Conservation (phyloP, 345 rosid genomes). For the Pistacia vera region DNA sequence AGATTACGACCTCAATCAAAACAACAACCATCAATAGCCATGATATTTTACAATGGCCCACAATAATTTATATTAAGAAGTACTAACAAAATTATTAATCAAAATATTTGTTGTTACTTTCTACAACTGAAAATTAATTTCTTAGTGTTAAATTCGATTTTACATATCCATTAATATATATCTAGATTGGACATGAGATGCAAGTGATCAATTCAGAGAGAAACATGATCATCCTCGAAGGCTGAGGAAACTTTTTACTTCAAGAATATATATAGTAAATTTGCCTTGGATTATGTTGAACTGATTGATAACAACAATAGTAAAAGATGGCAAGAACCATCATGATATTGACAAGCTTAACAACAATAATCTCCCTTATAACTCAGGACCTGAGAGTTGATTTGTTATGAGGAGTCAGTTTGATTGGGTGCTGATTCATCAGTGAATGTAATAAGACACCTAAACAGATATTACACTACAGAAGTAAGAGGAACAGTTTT, state of each 20-base stretch:
- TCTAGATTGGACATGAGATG: not conserved
- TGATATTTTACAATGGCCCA: too few species aligned
- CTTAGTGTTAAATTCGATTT: not conserved
- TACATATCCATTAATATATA: not conserved
- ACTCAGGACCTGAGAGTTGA: not conserved
- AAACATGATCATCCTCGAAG: not conserved
- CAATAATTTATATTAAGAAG: not conserved
- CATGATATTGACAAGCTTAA: not conserved
- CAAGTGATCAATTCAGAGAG: not conserved
- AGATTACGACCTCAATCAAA: too few species aligned
- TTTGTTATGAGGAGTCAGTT: not conserved
- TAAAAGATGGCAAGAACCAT: not conserved
- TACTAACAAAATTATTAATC: not conserved
- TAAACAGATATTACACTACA: not conserved
- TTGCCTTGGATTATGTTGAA: not conserved
- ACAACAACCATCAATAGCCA: too few species aligned
- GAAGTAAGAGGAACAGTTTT: not conserved
- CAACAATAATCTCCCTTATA: not conserved
- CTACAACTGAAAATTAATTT: not conserved
- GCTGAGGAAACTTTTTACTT: not conserved
- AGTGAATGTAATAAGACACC: not conserved
- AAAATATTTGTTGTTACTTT: not conserved
- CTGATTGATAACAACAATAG: not conserved
- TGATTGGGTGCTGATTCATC: not conserved
- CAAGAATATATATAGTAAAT: not conserved